Percentiles rank a stretch among this genome's conserved stretches.
Conservation (phyloP, 2,329 filamentous ascomycete species). For the Aspergillus glaucus region DNA sequence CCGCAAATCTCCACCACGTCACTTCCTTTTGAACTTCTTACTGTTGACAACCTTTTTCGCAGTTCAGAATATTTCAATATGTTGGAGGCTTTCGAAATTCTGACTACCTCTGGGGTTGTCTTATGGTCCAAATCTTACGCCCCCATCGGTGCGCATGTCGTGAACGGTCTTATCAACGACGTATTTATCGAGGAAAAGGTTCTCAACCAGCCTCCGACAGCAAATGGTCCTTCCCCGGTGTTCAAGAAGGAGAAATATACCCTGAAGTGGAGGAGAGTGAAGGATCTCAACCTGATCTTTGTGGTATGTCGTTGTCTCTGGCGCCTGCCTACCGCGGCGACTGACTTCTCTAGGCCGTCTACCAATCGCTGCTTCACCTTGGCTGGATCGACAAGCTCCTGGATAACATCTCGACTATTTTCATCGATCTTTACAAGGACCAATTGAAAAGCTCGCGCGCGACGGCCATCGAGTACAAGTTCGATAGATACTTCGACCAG, state of each 20-base stretch:
- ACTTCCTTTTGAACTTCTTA: not conserved
- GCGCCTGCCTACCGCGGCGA: conserved; percentile 6
- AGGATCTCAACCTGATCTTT: conserved; percentile 91
- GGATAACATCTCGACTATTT: conserved; percentile 89
- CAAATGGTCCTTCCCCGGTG: conserved; percentile 58
- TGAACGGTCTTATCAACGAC: conserved; percentile 93
- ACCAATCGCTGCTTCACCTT: conserved; percentile 88
- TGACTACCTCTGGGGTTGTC: conserved; percentile 93
- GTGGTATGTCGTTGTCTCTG: conserved; percentile 55
- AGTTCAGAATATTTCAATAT: conserved; percentile 44
- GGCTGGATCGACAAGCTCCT: conserved; percentile 96
- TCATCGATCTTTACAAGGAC: conserved; percentile 81
- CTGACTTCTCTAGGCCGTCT: conserved; percentile 65
- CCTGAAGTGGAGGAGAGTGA: conserved; percentile 84
- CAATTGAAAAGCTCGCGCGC: conserved; percentile 76
- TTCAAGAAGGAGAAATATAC: conserved; percentile 93
- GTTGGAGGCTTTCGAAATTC: conserved; percentile 94
- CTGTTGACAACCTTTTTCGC: not conserved
- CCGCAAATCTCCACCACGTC: not conserved
- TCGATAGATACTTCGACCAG: conserved; percentile 91
- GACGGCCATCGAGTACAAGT: conserved; percentile 73
- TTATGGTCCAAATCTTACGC: conserved; percentile 89
- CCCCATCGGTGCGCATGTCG: conserved; percentile 69
- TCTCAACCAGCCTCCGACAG: conserved; percentile 50
- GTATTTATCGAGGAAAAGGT: conserved; percentile 95